Conservation (phyloP, 2,329 filamentous ascomycete genomes). For the Sarocladiaceae sp. region DNA sequence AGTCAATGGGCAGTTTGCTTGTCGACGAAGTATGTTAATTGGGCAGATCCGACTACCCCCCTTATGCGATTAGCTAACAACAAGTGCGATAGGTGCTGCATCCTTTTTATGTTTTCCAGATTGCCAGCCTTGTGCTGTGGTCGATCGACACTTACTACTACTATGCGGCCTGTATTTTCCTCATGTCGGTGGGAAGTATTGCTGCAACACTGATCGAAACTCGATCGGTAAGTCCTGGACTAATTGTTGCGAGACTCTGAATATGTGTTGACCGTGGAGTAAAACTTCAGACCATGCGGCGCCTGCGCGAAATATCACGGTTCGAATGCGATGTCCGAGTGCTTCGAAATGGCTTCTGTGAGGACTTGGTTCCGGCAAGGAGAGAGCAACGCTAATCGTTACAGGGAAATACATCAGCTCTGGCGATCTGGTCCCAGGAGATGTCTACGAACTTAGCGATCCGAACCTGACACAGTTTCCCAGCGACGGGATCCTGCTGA, state of each 20-base stretch:
- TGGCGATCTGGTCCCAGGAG: slow-evolving; percentile 85
- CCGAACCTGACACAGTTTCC: slow-evolving; percentile 84
- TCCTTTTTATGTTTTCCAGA: slow-evolving; percentile 97
- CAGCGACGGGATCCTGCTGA: slow-evolving; percentile 84
- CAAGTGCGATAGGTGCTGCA: slow-evolving; percentile 67
- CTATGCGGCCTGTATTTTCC: slow-evolving; percentile 90
- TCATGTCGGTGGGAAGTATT: slow-evolving; percentile 93
- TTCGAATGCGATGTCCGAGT: slow-evolving; percentile 97
- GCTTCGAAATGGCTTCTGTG: slow-evolving; percentile 81
- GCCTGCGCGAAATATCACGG: slow-evolving; percentile 83
- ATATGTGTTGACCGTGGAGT: too few relatives aligned
- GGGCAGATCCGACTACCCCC: neutral
- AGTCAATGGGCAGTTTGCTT: slow-evolving; percentile 75
- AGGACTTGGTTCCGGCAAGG: neutral
- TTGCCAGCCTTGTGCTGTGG: slow-evolving; percentile 91
- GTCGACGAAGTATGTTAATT: slow-evolving; percentile 68
- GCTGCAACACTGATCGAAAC: slow-evolving; percentile 87
- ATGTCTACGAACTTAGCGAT: slow-evolving; percentile 96
- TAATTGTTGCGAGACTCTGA: neutral
- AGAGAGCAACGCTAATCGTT: too few relatives aligned
- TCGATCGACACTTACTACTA: slow-evolving; percentile 97
- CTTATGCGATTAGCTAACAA: neutral
- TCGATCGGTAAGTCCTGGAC: slow-evolving; percentile 55
- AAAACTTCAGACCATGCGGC: slow-evolving; percentile 90
- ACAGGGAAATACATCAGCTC: slow-evolving; percentile 80